Evolutionary conservation across 1,284 basidiomycete genomes (phyloP).

Genomic region (Sporisorium reilianum): DNA sequence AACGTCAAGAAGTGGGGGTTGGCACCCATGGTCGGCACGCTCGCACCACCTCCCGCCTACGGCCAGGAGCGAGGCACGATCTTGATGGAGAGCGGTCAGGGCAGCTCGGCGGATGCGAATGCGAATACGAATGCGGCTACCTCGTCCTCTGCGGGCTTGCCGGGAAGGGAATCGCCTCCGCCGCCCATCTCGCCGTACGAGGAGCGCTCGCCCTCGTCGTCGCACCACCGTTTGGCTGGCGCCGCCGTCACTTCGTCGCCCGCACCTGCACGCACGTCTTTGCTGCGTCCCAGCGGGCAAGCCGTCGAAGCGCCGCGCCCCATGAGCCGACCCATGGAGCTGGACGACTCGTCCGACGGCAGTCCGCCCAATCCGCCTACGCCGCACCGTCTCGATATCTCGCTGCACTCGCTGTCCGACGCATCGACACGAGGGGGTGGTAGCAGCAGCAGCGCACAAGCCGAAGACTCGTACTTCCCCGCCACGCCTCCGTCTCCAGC

Average conservation of each 20-base stretch:
- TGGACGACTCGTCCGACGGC: conserved; percentile 45
- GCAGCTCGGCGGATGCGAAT: conserved; percentile 34
- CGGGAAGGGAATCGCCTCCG: conserved; percentile 33
- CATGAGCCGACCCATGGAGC: conserved; percentile 28
- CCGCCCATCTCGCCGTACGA: conserved; percentile 52
- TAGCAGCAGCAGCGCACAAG: neutral
- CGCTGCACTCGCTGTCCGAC: conserved; percentile 69
- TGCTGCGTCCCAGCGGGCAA: conserved; percentile 22
- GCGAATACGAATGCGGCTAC: conserved; percentile 13
- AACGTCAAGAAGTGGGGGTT: conserved; percentile 69
- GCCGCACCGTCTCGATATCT: conserved; percentile 73
- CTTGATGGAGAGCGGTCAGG: conserved; percentile 64
- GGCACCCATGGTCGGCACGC: conserved; percentile 68
- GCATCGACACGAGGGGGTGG: conserved; percentile 9
- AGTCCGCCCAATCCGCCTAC: conserved; percentile 73
- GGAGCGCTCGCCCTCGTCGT: conserved; percentile 37
- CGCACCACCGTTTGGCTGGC: neutral
- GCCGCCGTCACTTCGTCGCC: conserved; percentile 25
- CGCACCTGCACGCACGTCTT: conserved; percentile 13
- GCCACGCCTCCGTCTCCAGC: conserved; percentile 33
- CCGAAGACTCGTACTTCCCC: conserved; percentile 51
- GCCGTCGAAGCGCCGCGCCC: conserved; percentile 18
- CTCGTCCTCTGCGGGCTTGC: conserved; percentile 8
- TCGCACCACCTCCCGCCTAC: conserved; percentile 68
- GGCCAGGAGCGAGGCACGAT: conserved; percentile 68